phyloP scores from a whole-genome alignment of 179 eudicot genomes.

The Silene coronaria region DNA sequence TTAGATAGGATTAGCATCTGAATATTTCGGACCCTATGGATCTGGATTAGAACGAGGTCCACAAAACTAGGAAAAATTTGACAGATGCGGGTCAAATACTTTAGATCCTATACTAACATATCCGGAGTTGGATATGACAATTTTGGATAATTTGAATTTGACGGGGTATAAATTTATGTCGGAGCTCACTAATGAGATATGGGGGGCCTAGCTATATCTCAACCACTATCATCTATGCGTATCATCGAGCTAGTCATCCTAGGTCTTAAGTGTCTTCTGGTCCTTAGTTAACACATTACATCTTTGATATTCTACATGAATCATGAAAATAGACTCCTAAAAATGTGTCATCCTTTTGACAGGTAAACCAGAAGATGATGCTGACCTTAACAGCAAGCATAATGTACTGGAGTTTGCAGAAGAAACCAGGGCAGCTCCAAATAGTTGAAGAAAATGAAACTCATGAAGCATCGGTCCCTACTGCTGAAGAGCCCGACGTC shows the following conservation, averaged over 20 bases:
- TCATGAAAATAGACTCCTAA: not conserved
- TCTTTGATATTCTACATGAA: not conserved
- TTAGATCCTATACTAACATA: not conserved
- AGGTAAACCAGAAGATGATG: slow-evolving; percentile 97
- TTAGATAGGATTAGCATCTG: not conserved
- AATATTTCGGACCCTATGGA: not conserved
- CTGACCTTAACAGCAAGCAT: slow-evolving; percentile 85
- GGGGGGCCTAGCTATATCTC: not conserved
- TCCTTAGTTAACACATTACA: not conserved
- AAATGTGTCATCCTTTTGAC: slow-evolving; percentile 10
- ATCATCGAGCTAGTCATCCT: not conserved
- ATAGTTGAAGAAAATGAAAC: slow-evolving; percentile 28
- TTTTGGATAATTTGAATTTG: not conserved
- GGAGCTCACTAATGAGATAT: not conserved
- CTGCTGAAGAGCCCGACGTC: slow-evolving; percentile 31
- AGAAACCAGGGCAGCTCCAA: slow-evolving; percentile 37
- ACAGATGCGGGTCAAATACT: not conserved
- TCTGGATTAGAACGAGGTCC: not conserved
- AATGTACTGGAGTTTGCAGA: slow-evolving; percentile 95
- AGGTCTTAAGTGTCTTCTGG: not conserved
- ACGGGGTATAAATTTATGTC: not conserved
- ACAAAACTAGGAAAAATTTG: not conserved
- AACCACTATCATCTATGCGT: not conserved
- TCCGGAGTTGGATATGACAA: not conserved
- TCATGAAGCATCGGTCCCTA: slow-evolving; percentile 34